Percentiles rank a stretch among this genome's conserved stretches.
phyloP scores from a whole-genome alignment of 177 flowering plant genomes.

The Telopea speciosissima region DNA sequence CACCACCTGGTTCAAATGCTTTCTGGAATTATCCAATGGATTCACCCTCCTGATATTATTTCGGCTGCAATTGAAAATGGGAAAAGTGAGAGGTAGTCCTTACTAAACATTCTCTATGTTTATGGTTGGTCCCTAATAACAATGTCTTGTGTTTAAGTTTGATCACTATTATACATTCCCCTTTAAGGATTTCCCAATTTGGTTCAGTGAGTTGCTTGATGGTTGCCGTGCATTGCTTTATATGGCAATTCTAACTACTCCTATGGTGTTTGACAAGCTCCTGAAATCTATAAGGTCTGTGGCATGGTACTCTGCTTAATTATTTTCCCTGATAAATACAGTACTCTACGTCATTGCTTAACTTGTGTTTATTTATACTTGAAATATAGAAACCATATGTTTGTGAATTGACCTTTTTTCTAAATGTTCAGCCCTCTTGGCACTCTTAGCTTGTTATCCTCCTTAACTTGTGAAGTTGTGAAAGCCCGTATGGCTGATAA shows the following conservation, averaged over 20 bases:
- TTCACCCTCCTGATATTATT: constrained; percentile 77
- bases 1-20: constrained; percentile 69
- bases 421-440: constrained; percentile 68
- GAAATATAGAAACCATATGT: background rate
- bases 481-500: constrained; percentile 44
- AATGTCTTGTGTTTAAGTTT: constrained; percentile 7
- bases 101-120: constrained; percentile 7
- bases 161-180: background rate
- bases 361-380: background rate
- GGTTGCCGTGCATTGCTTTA: constrained; percentile 90
- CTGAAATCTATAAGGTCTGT: constrained; percentile 72
- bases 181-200: constrained; percentile 11
- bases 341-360: background rate
- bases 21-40: constrained; percentile 73
- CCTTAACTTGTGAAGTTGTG: constrained; percentile 74
- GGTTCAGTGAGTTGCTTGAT: constrained; percentile 88
- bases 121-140: constrained; percentile 2
- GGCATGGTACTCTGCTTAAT: background rate
- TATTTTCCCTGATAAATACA: background rate
- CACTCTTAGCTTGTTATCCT: constrained; percentile 65
- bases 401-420: background rate
- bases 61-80: constrained; percentile 60
- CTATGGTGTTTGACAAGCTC: constrained; percentile 68
- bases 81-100: constrained; percentile 78
- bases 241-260: constrained; percentile 67